These are phyloP conservation scores for Mycena polygramma DNA, from an alignment of 768 basidiomycete genomes.

Conservation along the genomic window DNA sequence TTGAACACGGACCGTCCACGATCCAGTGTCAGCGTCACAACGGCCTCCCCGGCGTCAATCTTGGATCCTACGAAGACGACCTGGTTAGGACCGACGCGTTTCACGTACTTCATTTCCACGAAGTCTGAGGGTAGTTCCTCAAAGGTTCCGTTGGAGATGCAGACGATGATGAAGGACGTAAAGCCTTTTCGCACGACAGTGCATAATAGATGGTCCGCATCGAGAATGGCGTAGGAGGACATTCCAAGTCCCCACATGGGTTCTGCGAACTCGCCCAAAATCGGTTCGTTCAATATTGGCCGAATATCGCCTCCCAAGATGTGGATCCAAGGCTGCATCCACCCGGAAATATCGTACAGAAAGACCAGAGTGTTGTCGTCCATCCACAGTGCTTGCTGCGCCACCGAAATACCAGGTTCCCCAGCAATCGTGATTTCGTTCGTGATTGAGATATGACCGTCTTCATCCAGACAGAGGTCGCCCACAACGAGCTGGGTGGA, in stretches of 20 bases:
- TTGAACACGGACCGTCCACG: constrained; percentile 5
- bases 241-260: constrained; percentile 27
- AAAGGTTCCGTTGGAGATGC: constrained; percentile 16
- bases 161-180: constrained; percentile 7
- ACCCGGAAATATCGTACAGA: constrained; percentile 19
- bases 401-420: constrained; percentile 8
- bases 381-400: constrained; percentile 21
- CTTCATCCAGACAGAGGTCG: background rate
- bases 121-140: constrained; percentile 17
- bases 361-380: constrained; percentile 18
- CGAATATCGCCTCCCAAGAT: constrained; percentile 6
- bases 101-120: constrained; percentile 24
- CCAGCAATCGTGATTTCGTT: constrained; percentile 13
- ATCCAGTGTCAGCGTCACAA: constrained; percentile 11
- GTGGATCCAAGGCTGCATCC: constrained; percentile 26
- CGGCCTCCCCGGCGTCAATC: constrained; percentile 14
- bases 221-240: constrained; percentile 22
- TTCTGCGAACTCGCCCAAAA: constrained; percentile 18
- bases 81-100: constrained; percentile 2
- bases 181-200: constrained; percentile 3
- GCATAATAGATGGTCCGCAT: constrained; percentile 15
- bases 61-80: constrained; percentile 16
- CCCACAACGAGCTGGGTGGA: constrained; percentile 20
- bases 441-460: constrained; percentile 1
- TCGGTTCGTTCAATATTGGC: constrained; percentile 6